These are phyloP conservation scores for Schoenoplectus tabernaemontani DNA, from an alignment of 202 grass and related monocot genomes.

Conservation along the genomic window DNA sequence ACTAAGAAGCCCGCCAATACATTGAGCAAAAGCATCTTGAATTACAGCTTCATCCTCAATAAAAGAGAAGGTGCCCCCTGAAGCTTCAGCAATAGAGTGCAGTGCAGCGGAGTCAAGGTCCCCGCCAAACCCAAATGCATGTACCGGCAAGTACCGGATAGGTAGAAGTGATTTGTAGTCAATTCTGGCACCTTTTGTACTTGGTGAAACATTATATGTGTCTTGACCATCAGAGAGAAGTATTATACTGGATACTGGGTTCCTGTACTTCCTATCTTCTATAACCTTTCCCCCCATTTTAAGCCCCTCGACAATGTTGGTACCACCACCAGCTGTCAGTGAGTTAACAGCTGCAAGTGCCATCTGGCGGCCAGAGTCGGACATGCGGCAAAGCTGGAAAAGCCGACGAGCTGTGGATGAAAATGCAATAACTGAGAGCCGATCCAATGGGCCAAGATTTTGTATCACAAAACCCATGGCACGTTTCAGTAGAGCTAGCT, in stretches of 20 bases:
- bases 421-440: constrained; percentile 85
- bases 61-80: constrained; percentile 90
- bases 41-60: constrained; percentile 87
- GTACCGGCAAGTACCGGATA: constrained; percentile 41
- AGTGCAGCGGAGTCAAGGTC: constrained; percentile 66
- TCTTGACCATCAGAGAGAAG: constrained; percentile 90
- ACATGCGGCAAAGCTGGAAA: constrained; percentile 62
- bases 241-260: constrained; percentile 75
- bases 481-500: constrained; percentile 72
- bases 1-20: constrained; percentile 86
- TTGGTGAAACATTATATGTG: constrained; percentile 55
- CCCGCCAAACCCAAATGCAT: constrained; percentile 81
- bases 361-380: constrained; percentile 57
- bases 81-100: constrained; percentile 73
- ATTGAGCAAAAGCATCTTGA: constrained; percentile 97
- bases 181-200: constrained; percentile 29
- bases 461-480: constrained; percentile 93
- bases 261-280: constrained; percentile 54
- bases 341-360: constrained; percentile 64
- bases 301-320: constrained; percentile 77
- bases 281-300: constrained; percentile 74
- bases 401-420: constrained; percentile 64
- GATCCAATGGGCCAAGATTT: constrained; percentile 71
- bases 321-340: constrained; percentile 61
- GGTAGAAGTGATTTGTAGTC: constrained; percentile 52